Percentiles rank a stretch among this genome's conserved stretches.
Conservation (phyloP, 2,329 filamentous ascomycete genomes). For the Fusarium domesticum region DNA sequence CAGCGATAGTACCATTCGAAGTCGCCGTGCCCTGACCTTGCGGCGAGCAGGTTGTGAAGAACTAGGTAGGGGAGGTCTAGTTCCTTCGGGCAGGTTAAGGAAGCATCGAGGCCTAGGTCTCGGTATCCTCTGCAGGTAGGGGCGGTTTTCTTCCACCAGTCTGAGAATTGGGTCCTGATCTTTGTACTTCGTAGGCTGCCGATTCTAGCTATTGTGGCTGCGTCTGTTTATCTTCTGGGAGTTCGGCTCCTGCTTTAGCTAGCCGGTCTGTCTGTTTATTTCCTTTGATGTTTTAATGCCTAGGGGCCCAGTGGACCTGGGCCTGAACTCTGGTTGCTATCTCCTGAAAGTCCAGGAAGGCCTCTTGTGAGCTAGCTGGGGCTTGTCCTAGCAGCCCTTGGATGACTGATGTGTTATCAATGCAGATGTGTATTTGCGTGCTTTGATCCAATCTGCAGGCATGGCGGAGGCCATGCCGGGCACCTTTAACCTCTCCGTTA, state of each 20-base stretch:
- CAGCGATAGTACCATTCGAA: neutral
- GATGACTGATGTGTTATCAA: constrained; percentile 1
- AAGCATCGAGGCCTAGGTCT: neutral
- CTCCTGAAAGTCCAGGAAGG: constrained; percentile 1
- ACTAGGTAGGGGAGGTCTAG: neutral
- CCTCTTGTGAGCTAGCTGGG: neutral
- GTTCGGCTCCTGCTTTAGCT: neutral
- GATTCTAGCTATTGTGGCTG: neutral
- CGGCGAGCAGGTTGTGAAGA: neutral
- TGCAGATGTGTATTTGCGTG: neutral
- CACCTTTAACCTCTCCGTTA: neutral
- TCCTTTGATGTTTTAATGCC: constrained; percentile 1
- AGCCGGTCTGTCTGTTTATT: neutral
- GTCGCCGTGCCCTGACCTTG: neutral
- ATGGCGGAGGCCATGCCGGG: neutral
- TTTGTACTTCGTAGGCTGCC: neutral
- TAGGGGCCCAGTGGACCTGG: constrained; percentile 1
- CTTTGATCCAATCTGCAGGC: neutral
- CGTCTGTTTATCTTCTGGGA: neutral
- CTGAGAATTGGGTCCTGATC: neutral
- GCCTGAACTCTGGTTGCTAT: neutral
- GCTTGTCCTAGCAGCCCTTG: neutral
- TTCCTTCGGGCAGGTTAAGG: neutral
- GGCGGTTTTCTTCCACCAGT: neutral
- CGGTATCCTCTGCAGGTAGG: neutral